phyloP scores from a whole-genome alignment of 371 early-diverging fungal genomes.

The Capillidium rhysosporum region DNA sequence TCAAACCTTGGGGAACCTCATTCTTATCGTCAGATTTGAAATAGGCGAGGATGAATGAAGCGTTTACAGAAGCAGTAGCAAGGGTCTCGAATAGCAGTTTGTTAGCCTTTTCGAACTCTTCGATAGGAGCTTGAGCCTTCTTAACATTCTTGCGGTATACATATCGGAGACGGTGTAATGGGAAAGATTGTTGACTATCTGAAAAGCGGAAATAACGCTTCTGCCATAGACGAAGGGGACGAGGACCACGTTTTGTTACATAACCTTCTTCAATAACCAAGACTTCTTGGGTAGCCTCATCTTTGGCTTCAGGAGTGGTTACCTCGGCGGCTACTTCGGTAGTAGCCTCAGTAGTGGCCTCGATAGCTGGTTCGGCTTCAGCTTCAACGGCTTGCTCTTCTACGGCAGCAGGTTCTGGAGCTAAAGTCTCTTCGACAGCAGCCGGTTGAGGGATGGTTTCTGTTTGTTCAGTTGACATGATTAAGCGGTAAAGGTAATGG shows the following conservation, averaged over 20 bases:
- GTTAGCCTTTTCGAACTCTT: conserved; percentile 18
- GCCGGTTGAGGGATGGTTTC: background rate
- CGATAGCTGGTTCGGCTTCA: conserved; percentile 10
- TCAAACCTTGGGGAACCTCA: conserved; percentile 17
- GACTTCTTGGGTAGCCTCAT: conserved; percentile 1
- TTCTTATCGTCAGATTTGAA: conserved; percentile 16
- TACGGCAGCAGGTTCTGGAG: background rate
- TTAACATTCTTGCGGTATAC: conserved; percentile 19
- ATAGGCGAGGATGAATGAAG: conserved; percentile 17
- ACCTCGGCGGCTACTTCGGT: conserved; percentile 5
- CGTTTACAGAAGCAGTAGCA: conserved; percentile 19
- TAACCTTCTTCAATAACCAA: conserved; percentile 14
- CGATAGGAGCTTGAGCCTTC: conserved; percentile 10
- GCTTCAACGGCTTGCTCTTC: conserved; percentile 2
- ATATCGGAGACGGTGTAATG: conserved; percentile 14
- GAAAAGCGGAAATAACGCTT: conserved; percentile 20
- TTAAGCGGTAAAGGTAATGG: background rate
- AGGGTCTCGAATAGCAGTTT: conserved; percentile 16
- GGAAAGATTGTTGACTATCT: conserved; percentile 9
- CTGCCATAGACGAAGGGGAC: conserved; percentile 20
- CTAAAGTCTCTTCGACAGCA: background rate
- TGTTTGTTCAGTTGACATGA: background rate
- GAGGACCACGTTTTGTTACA: conserved; percentile 18
- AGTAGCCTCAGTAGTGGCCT: conserved; percentile 8
- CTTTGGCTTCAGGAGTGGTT: background rate